Conservation (phyloP, 495 filamentous ascomycete genomes). For the Amphirosellinia nigrospora region DNA sequence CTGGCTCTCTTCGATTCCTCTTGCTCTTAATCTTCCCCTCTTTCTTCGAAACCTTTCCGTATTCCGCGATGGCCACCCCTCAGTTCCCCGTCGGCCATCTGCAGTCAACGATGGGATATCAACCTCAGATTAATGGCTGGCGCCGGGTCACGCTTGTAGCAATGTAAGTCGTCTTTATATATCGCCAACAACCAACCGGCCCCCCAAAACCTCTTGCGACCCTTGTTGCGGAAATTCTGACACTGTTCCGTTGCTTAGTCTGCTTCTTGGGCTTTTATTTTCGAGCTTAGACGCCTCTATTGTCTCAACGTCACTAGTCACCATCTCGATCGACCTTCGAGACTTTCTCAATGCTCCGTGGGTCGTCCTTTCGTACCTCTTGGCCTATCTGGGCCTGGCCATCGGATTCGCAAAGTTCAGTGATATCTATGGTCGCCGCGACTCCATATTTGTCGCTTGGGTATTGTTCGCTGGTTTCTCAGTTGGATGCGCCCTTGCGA, state of each 20-base stretch:
- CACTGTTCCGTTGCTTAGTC: constrained; percentile 39
- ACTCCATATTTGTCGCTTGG: constrained; percentile 55
- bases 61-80: background rate
- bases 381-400: constrained; percentile 66
- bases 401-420: constrained; percentile 65
- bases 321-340: constrained; percentile 60
- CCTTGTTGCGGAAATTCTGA: constrained; percentile 20
- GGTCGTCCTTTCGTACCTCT: constrained; percentile 64
- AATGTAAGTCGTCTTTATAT: constrained; percentile 29
- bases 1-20: background rate
- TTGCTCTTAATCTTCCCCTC: background rate
- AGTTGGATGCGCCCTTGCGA: constrained; percentile 60
- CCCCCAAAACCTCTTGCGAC: background rate
- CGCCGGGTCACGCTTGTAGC: constrained; percentile 31
- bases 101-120: constrained; percentile 30
- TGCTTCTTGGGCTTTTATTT: constrained; percentile 63
- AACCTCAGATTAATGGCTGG: constrained; percentile 27
- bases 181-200: background rate
- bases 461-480: constrained; percentile 62
- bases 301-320: constrained; percentile 66
- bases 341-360: constrained; percentile 62
- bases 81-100: background rate
- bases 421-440: constrained; percentile 64
- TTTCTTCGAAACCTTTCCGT: background rate
- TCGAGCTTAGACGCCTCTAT: constrained; percentile 68